Base-by-base conservation (phyloP, 2,329 filamentous ascomycete species). In the Colletotrichum zoysiae region DNA sequence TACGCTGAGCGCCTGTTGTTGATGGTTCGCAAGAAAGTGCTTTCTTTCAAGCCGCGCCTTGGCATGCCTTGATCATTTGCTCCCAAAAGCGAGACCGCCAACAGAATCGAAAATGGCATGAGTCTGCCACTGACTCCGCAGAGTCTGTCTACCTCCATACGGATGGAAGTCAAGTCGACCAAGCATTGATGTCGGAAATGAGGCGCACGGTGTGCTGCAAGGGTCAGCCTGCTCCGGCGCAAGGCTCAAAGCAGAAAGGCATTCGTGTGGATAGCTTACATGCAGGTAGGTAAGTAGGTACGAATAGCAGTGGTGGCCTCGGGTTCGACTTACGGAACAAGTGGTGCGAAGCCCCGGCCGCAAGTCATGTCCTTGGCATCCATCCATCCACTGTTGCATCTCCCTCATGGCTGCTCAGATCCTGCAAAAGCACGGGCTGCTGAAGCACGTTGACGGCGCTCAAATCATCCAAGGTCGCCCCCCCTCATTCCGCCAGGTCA, bases 151-250 rank as follows among this genome's bases (percentile, higher is more conserved):
- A 40, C 53, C 7, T 8, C 12, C 11, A 44, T 38, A 42, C 38
- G 38, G 46, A 61, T 5, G 16, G 44, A 55, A 38, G 50, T 26
- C 46, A 55, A 64, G 40, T 61, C 56, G 30, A n/a, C 48, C 46
- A 60, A 65, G 80, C 80, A 82, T 82, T 79, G 74, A 81, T 71
- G 72, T 74, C 79, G 80, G 81, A 82, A 75, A 82, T 82, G 80
- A 82, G 75, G 76, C 77, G 77, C 77, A 77, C 76, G 63, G 65
- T 71, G 65, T 60, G 35, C 40, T 40, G 67, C 75, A 74, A 71
- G 76, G 76, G 55, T 57, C 38, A 48, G 65, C 70, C 70, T 72
- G 72, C 55, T 51, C 23, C 50, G 23, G 55, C 51, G 60, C 70
- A 60, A 46, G 61, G 48, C 55, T 64, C 63, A 67, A 66, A 58